Percentiles rank a stretch among this genome's conserved stretches.
phyloP scores from a whole-genome alignment of 2,329 filamentous ascomycete genomes.

The Trichoderma brevicompactum region DNA sequence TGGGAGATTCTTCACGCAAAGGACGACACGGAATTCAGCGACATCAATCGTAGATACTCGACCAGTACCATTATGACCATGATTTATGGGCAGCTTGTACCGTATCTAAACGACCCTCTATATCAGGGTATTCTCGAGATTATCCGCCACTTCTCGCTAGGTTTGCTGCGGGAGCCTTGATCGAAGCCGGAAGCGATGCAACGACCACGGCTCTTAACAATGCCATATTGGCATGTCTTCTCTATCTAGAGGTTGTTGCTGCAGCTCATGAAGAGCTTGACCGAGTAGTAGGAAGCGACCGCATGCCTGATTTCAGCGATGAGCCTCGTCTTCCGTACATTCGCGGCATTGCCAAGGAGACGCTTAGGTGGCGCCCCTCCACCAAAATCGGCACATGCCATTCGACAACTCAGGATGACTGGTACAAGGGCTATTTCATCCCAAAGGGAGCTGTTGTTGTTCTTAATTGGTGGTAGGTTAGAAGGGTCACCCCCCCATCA shows the following conservation, averaged over 20 bases:
- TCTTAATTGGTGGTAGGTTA: slow-evolving; percentile 15
- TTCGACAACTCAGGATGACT: slow-evolving; percentile 18
- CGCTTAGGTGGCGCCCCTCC: slow-evolving; percentile 39
- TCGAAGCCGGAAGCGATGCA: slow-evolving; percentile 35
- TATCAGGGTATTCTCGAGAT: slow-evolving; percentile 32
- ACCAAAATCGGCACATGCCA: slow-evolving; percentile 7
- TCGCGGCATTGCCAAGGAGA: slow-evolving; percentile 40
- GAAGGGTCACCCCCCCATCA: no score
- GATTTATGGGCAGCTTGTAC: slow-evolving; percentile 32
- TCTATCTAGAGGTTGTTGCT: slow-evolving; percentile 48
- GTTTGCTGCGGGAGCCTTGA: slow-evolving; percentile 30
- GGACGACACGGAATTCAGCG: slow-evolving; percentile 28
- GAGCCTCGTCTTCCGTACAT: slow-evolving; percentile 50
- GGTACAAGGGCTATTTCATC: slow-evolving; percentile 14
- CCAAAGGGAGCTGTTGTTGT: slow-evolving; percentile 19
- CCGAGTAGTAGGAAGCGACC: slow-evolving; percentile 46
- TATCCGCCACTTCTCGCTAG: slow-evolving; percentile 30
- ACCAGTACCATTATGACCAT: slow-evolving; percentile 34
- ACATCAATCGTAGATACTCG: slow-evolving; percentile 34
- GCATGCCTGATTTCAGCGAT: slow-evolving; percentile 51
- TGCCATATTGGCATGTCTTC: slow-evolving; percentile 53
- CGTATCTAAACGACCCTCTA: slow-evolving; percentile 31
- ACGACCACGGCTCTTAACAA: slow-evolving; percentile 40
- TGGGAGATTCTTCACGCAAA: slow-evolving; percentile 24
- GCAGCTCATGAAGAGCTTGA: slow-evolving; percentile 49